phyloP scores from a whole-genome alignment of 2,329 filamentous ascomycete species.

The Diaporthe sp. region DNA sequence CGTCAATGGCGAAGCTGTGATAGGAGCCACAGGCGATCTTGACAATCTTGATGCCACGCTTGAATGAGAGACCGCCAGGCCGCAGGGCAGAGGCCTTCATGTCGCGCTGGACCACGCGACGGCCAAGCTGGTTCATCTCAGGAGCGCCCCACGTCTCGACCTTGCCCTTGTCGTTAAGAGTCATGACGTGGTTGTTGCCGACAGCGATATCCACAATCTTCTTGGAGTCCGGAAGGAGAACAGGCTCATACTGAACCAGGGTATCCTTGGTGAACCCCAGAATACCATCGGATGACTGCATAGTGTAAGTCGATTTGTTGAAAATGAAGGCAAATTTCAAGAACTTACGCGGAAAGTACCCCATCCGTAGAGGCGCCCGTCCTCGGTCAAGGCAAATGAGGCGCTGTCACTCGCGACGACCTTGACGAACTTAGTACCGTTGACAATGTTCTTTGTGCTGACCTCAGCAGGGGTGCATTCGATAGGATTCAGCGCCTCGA shows the following conservation, averaged over 20 bases:
- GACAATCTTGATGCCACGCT: slow-evolving; percentile 72
- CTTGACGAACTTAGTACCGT: slow-evolving; percentile 61
- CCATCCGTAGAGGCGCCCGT: slow-evolving; percentile 85
- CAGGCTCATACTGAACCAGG: slow-evolving; percentile 61
- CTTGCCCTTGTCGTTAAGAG: slow-evolving; percentile 74
- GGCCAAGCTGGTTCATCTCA: slow-evolving; percentile 74
- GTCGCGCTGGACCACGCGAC: slow-evolving; percentile 72
- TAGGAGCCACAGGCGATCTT: slow-evolving; percentile 79
- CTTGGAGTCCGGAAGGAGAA: slow-evolving; percentile 72
- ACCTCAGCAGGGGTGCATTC: slow-evolving; percentile 74
- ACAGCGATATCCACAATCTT: slow-evolving; percentile 75
- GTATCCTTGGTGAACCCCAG: slow-evolving; percentile 50
- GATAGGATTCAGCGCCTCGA: slow-evolving; percentile 69
- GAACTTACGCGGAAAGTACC: slow-evolving; percentile 77
- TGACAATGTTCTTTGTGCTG: slow-evolving; percentile 56
- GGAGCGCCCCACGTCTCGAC: slow-evolving; percentile 81
- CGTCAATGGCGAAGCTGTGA: slow-evolving; percentile 85
- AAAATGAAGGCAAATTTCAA: background rate
- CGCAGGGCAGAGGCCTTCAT: slow-evolving; percentile 51
- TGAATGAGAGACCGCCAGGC: slow-evolving; percentile 50
- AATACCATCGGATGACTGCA: slow-evolving; percentile 63
- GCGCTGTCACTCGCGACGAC: slow-evolving; percentile 81
- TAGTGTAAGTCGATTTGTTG: slow-evolving; percentile 31
- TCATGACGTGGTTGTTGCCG: slow-evolving; percentile 80
- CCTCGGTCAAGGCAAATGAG: slow-evolving; percentile 81